Evolutionary conservation across 2,329 filamentous ascomycete genomes (phyloP).

Genomic region (Trichoderma polysporum): DNA sequence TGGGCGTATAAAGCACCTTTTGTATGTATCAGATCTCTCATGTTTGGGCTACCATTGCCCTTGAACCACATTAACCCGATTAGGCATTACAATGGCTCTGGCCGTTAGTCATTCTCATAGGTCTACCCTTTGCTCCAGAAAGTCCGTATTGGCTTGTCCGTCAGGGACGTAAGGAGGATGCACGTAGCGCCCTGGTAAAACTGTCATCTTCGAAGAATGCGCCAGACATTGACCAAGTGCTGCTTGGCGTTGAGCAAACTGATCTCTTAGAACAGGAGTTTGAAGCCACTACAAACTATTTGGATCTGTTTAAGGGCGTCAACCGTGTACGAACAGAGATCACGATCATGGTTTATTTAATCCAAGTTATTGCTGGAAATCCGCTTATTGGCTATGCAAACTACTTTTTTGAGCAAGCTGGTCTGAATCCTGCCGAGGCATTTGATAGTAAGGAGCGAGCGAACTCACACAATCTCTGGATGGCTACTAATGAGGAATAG

Average conservation of each 20-base stretch:
- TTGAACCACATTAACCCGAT: background rate
- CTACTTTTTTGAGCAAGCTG: conserved; percentile 39
- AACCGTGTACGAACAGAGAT: conserved; percentile 56
- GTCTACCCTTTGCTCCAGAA: conserved; percentile 48
- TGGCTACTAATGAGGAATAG: background rate
- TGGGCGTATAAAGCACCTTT: conserved; percentile 45
- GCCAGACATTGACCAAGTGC: conserved; percentile 37
- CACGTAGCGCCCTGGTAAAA: conserved; percentile 39
- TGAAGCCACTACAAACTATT: conserved; percentile 49
- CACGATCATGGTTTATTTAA: conserved; percentile 60
- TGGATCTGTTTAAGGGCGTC: conserved; percentile 50
- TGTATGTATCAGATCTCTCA: conserved; percentile 20
- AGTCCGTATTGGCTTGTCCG: conserved; percentile 53
- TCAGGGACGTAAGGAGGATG: conserved; percentile 42
- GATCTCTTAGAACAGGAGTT: conserved; percentile 55
- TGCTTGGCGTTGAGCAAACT: conserved; percentile 59
- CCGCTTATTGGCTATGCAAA: conserved; percentile 64
- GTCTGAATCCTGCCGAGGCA: conserved; percentile 27
- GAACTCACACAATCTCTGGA: background rate
- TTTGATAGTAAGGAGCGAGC: conserved; percentile 24
- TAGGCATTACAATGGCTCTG: conserved; percentile 52
- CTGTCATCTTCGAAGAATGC: conserved; percentile 41
- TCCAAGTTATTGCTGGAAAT: conserved; percentile 63
- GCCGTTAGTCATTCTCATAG: conserved; percentile 46
- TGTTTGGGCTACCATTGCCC: too few species aligned